These are phyloP conservation scores for Penicillium waksmanii DNA, from an alignment of 495 filamentous ascomycete species.

Conservation along the genomic window DNA sequence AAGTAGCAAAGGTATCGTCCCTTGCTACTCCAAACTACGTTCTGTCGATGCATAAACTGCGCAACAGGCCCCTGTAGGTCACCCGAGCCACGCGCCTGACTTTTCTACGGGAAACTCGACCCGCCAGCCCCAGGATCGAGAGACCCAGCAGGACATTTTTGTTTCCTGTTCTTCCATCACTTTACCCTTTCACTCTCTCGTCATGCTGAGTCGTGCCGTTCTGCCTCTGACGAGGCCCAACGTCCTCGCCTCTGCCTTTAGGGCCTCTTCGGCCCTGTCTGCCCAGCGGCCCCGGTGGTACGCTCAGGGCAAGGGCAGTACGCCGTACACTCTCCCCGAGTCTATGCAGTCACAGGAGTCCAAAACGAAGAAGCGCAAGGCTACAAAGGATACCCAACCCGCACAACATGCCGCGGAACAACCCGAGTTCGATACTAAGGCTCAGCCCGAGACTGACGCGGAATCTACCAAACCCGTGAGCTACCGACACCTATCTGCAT, in stretches of 20 bases:
- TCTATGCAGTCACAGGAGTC: conserved; percentile 35
- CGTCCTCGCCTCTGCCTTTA: conserved; percentile 42
- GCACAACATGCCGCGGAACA: conserved; percentile 45
- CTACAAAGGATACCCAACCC: conserved; percentile 24
- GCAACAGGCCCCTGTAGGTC: conserved; percentile 22
- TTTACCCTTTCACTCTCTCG: conserved; percentile 20
- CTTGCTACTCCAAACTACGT: too few relatives aligned
- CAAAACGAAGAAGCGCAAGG: conserved; percentile 21
- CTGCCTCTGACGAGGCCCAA: conserved; percentile 51
- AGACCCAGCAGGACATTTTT: conserved; percentile 2
- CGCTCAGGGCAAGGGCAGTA: conserved; percentile 49
- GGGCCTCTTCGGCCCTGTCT: conserved; percentile 39
- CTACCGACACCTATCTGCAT: conserved; percentile 2
- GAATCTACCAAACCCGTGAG: conserved; percentile 19
- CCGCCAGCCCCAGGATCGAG: conserved; percentile 10
- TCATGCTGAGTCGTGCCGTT: conserved; percentile 52
- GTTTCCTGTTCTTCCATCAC: background rate
- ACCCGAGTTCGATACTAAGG: conserved; percentile 47
- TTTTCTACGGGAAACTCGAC: conserved; percentile 35
- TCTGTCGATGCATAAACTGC: conserved; percentile 20
- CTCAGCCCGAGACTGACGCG: conserved; percentile 39
- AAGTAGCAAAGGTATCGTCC: too few relatives aligned
- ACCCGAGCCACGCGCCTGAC: conserved; percentile 36
- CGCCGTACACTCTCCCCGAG: conserved; percentile 49
- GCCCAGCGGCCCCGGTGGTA: conserved; percentile 47